These are phyloP conservation scores for Penicillium taxi DNA, from an alignment of 495 filamentous ascomycete genomes.

Conservation along the genomic window DNA sequence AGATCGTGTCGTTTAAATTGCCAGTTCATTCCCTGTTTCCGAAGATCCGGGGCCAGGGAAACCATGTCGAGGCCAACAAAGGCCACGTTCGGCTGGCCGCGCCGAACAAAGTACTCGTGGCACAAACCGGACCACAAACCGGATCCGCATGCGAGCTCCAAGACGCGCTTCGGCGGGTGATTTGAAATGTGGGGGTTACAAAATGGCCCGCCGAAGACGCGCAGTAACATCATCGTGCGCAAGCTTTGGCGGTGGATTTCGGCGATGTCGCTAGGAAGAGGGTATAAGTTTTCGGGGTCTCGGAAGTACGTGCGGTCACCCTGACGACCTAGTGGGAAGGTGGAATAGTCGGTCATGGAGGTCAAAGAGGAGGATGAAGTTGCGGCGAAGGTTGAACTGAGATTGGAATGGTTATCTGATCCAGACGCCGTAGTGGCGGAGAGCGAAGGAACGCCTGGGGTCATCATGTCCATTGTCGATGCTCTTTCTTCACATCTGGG, in stretches of 20 bases:
- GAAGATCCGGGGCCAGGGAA: slow-evolving; percentile 63
- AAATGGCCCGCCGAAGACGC: slow-evolving; percentile 72
- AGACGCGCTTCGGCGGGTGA: slow-evolving; percentile 63
- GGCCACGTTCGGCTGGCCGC: slow-evolving; percentile 52
- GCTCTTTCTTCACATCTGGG: slow-evolving; percentile 25
- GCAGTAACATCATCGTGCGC: slow-evolving; percentile 69
- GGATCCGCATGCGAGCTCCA: slow-evolving; percentile 84
- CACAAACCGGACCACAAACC: slow-evolving; percentile 85
- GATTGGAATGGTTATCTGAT: slow-evolving; percentile 34
- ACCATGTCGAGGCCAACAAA: slow-evolving; percentile 85
- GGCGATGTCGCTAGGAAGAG: slow-evolving; percentile 77
- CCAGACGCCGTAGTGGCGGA: slow-evolving; percentile 24
- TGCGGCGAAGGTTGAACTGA: slow-evolving; percentile 31
- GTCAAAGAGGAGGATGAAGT: slow-evolving; percentile 33
- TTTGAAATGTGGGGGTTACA: slow-evolving; percentile 59
- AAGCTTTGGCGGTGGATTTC: slow-evolving; percentile 85
- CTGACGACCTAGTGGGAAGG: slow-evolving; percentile 59
- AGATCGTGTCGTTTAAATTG: slow-evolving; percentile 82
- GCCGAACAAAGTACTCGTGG: slow-evolving; percentile 61
- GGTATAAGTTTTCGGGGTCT: slow-evolving; percentile 67
- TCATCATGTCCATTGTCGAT: slow-evolving; percentile 22
- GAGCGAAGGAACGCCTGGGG: slow-evolving; percentile 23
- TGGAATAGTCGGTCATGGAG: slow-evolving; percentile 38
- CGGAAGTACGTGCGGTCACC: slow-evolving; percentile 76
- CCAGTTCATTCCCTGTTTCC: slow-evolving; percentile 73